Conservation (phyloP, 345 rosid genomes). For the Camelina sativa region DNA sequence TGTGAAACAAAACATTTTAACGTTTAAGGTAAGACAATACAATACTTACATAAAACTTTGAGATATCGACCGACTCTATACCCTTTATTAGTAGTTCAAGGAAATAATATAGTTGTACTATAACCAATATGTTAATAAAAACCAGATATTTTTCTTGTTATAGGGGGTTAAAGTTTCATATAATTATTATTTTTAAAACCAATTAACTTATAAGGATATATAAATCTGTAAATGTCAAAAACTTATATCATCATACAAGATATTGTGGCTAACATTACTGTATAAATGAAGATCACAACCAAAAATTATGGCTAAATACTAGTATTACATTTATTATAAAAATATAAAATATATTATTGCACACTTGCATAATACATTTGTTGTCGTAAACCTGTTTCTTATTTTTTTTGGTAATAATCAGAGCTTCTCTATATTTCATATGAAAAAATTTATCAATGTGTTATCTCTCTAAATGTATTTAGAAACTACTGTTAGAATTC, state of each 20-base stretch:
- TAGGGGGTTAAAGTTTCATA: background rate
- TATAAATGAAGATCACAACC: background rate
- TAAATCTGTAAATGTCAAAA: background rate
- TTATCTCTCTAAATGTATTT: no score
- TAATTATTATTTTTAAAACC: no score
- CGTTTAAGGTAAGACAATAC: conserved; percentile 26
- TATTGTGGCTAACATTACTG: background rate
- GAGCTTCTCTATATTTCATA: no score
- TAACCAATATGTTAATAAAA: conserved; percentile 14
- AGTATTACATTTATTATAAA: no score
- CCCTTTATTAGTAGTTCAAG: background rate
- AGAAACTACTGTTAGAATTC: no score
- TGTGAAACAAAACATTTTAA: conserved; percentile 2
- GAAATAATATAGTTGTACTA: background rate
- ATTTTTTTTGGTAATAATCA: background rate
- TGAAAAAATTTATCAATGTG: no score
- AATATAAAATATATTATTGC: background rate
- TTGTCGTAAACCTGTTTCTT: background rate
- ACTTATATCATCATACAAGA: background rate
- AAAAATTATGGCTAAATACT: background rate
- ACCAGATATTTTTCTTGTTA: background rate
- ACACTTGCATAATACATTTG: background rate
- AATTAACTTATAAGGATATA: no score
- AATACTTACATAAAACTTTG: background rate
- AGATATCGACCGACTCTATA: conserved; percentile 30